These are phyloP conservation scores for Colletotrichum sp. DNA, from an alignment of 2,329 filamentous ascomycete genomes.

Conservation along the genomic window DNA sequence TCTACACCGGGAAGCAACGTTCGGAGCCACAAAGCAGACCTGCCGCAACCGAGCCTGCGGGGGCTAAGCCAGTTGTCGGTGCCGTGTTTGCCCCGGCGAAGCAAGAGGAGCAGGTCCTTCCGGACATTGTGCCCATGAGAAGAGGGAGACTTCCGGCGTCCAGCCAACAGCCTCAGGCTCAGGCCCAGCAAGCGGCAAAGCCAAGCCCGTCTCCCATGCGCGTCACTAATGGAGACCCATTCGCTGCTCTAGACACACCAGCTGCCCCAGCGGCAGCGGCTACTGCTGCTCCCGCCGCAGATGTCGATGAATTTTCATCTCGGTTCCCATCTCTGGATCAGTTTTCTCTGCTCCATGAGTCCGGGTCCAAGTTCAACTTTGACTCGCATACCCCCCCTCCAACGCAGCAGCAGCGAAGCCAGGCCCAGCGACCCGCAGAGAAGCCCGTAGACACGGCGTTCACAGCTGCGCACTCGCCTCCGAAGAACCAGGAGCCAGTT, in stretches of 20 bases:
- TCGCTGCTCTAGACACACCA: constrained; percentile 83
- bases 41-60: constrained; percentile 58
- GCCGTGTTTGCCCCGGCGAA: constrained; percentile 80
- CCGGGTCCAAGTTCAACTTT: constrained; percentile 85
- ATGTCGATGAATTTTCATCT: constrained; percentile 79
- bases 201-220: constrained; percentile 72
- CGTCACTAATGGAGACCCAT: constrained; percentile 78
- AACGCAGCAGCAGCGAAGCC: constrained; percentile 53
- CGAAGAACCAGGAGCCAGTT: background rate
- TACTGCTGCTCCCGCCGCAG: constrained; percentile 33
- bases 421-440: constrained; percentile 73
- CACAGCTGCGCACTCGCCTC: constrained; percentile 34
- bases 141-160: constrained; percentile 72
- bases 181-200: constrained; percentile 54
- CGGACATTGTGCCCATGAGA: constrained; percentile 93
- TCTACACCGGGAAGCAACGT: constrained; percentile 69
- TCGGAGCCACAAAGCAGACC: constrained; percentile 61
- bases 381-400: constrained; percentile 58
- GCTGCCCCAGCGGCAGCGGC: constrained; percentile 49
- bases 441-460: constrained; percentile 88
- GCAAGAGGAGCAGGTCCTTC: constrained; percentile 74
- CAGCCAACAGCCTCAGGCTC: constrained; percentile 36
- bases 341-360: constrained; percentile 87
- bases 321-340: constrained; percentile 92
- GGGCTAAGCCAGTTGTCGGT: constrained; percentile 70